Conservation (phyloP, 2,329 filamentous ascomycete species). For the Acrodontium crateriforme region DNA sequence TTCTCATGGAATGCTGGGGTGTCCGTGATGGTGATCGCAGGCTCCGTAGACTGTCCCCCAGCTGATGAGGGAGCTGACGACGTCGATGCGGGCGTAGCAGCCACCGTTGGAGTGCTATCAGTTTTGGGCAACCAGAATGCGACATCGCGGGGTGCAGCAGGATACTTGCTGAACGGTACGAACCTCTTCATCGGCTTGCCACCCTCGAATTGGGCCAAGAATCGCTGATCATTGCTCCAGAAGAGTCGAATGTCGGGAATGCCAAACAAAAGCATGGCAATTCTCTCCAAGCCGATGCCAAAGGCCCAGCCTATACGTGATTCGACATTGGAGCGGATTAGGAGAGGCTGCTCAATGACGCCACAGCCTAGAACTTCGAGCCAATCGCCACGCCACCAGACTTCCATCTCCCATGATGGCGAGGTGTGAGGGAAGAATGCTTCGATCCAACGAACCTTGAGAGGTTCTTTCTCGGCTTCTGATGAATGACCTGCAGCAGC, state of each 20-base stretch:
- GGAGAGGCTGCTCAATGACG: slow-evolving; percentile 69
- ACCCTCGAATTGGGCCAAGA: slow-evolving; percentile 63
- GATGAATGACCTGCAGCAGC: slow-evolving; percentile 25
- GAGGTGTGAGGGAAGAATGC: slow-evolving; percentile 96
- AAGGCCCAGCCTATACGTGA: slow-evolving; percentile 85
- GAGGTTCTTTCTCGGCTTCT: slow-evolving; percentile 45
- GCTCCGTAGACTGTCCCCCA: slow-evolving; percentile 23
- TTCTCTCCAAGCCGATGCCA: slow-evolving; percentile 81
- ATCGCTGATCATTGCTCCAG: slow-evolving; percentile 77
- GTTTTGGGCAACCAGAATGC: slow-evolving; percentile 65
- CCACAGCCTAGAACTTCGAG: slow-evolving; percentile 91
- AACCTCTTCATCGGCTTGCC: slow-evolving; percentile 48
- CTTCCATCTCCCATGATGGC: slow-evolving; percentile 90
- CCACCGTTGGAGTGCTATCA: slow-evolving; percentile 12
- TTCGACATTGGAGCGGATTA: slow-evolving; percentile 62
- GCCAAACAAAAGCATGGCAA: slow-evolving; percentile 93
- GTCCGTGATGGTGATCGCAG: slow-evolving; percentile 21
- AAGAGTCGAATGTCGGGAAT: slow-evolving; percentile 95
- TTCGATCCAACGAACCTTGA: slow-evolving; percentile 86
- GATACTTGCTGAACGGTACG: slow-evolving; percentile 80
- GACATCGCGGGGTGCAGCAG: slow-evolving; percentile 79
- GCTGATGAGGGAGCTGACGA: slow-evolving; percentile 21
- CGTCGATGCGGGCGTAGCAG: slow-evolving; percentile 17
- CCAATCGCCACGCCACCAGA: slow-evolving; percentile 91
- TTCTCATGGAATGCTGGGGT: slow-evolving; percentile 66